Base-by-base conservation (phyloP, 2,329 filamentous ascomycete genomes). In the Pyrenophora tritici-repentis region DNA sequence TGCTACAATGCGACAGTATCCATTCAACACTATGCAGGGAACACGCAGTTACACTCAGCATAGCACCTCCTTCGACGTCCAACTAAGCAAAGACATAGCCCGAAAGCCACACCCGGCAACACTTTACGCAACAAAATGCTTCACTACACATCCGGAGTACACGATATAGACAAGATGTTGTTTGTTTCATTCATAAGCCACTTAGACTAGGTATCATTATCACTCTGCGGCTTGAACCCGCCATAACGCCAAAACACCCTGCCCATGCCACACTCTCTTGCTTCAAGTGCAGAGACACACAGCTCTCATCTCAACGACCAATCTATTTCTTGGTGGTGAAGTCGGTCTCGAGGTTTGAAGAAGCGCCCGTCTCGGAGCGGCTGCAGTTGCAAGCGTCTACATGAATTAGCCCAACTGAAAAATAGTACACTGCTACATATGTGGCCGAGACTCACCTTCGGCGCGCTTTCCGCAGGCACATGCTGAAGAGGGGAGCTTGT, bases 381-480 rank as follows among this genome's bases (percentile, higher is more conserved):
- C 91, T 87, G 72, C 91, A 96, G n/a, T 88, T 94, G 77, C 90
- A 94, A 4, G 75, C 68, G 44, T 70, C 73, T 76, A 31, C 38
- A 12, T 12, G 16, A 35, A 13, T 29, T 13, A 29, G n/a, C 33
- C 8, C 33, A 10, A 17, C 5, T 16, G 9, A 13, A 35, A 16
- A n/a, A 35, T 14, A 35, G n/a, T 6, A 35, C n/a, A 32, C 14
- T 12, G 4, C 12, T 24, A 29, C 18, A 18, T 3, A 13, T 6
- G 14, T 14, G 26, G 20, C 84, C 73, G 14, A 18, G 18, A 24
- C 84, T 73, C 79, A 89, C 88, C 80, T 62, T 84, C 81, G 48
- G 88, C 83, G 51, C 91, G 83, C 72, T 86, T 81, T 56, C 92
- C 92, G 73, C 92, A 96, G 6, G 84, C 79, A 73, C 92, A 96